Evolutionary conservation across 1,284 basidiomycete genomes (phyloP), one percentile per base, ranked within the genome.

Genomic region (Marasmius oreades): DNA sequence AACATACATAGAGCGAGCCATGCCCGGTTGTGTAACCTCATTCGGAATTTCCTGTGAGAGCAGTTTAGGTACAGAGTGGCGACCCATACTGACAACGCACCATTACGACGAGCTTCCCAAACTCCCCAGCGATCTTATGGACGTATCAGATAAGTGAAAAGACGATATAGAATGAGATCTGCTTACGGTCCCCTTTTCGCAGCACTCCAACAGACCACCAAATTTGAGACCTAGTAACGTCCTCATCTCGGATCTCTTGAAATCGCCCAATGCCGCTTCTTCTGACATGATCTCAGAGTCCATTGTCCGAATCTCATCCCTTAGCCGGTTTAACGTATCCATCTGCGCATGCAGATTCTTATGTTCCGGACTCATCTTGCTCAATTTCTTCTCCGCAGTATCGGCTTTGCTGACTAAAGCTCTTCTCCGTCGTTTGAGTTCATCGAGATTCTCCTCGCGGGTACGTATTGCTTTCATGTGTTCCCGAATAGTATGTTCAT

Each of bases 321-420:
- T 80, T 39, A 96, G 74, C 16, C 77, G 77, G 65, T 89, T 88
- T 56, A 98, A 75, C 3, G 80, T 71, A 24, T 93, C 89, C 0
- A 87, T 91, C 72, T 97, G 94, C 58, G 77, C 68, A 18, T 77
- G 74, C 34, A 95, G 73, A 64, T 92, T 90, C 78, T 97, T 98
- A 76, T 97, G 88, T 72, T 94, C 93, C 0, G 91, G 81, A 53
- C 82, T 84, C 94, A 97, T 97, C 76, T 90, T 96, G 68, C 81
- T 82, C 24, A 98, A 79, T 70, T 95, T 96, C 77, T 81, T 90
- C 67, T 97, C 94, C 0, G 93, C 93, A n/a, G 82, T 70, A 58
- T 97, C 95, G 0, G 93, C 92, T 60, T 90, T 90, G 24, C 80
- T 70, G 12, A 78, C 80, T 3, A 94, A 77, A 5, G 77, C 76